These are phyloP conservation scores for Dactylellina parvicollis DNA, from an alignment of 2,329 filamentous ascomycete species.

Conservation along the genomic window DNA sequence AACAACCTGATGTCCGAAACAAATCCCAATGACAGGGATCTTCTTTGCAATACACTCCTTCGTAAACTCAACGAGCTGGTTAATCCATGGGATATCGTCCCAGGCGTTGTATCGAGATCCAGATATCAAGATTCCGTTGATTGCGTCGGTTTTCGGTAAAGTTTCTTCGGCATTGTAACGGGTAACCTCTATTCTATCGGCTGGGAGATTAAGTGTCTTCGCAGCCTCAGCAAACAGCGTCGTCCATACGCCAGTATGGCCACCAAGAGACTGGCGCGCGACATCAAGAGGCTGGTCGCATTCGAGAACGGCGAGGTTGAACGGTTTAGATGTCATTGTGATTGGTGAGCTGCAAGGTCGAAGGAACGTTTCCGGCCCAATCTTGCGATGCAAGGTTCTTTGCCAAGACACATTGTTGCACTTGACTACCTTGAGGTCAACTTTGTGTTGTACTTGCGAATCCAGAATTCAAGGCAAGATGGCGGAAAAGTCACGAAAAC, in stretches of 20 bases:
- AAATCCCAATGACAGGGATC: conserved; percentile 78
- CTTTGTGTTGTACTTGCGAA: too few relatives aligned
- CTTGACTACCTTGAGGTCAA: neutral
- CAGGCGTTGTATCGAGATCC: conserved; percentile 77
- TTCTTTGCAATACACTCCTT: conserved; percentile 68
- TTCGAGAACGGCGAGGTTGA: conserved; percentile 87
- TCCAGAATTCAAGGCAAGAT: too few relatives aligned
- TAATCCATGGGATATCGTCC: conserved; percentile 78
- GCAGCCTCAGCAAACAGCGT: conserved; percentile 72
- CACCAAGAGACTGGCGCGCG: conserved; percentile 65
- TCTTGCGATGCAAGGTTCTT: neutral
- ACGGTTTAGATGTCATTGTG: conserved; percentile 60
- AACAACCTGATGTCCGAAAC: conserved; percentile 88
- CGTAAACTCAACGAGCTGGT: conserved; percentile 76
- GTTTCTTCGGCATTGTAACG: conserved; percentile 44
- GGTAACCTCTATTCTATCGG: conserved; percentile 32
- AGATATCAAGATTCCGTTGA: conserved; percentile 85
- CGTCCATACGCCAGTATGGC: conserved; percentile 77
- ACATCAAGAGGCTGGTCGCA: conserved; percentile 79
- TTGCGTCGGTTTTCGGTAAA: conserved; percentile 72
- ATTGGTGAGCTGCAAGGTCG: neutral
- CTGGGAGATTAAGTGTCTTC: conserved; percentile 66
- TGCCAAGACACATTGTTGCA: neutral
- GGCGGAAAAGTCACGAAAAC: too few relatives aligned
- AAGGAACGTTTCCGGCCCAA: too few relatives aligned